A percentile compares a stretch with the other conserved stretches of the same genome.
Conservation (phyloP, 345 rosid species). For the Boechera divaricarpa region DNA sequence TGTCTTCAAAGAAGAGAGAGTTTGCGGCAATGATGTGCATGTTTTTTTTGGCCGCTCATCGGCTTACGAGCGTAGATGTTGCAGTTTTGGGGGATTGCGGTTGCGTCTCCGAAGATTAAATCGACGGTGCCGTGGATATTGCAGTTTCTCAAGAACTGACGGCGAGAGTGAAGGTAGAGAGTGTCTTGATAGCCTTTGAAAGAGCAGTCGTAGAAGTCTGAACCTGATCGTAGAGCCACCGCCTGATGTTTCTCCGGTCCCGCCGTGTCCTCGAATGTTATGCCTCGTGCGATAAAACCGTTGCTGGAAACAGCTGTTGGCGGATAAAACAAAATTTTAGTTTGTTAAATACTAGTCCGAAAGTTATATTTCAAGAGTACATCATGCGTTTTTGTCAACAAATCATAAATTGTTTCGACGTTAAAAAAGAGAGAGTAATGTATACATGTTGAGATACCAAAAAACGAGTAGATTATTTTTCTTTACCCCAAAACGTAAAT, state of each 20-base stretch:
- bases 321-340: background rate
- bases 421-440: too few species aligned
- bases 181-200: conserved; percentile 96
- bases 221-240: conserved; percentile 82
- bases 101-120: conserved; percentile 83
- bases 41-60: conserved; percentile 51
- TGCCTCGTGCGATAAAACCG: conserved; percentile 77
- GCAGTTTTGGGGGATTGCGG: conserved; percentile 62
- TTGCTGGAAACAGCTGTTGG: conserved; percentile 63
- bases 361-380: background rate
- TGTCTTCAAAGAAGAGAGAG: too few species aligned
- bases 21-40: too few species aligned
- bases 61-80: conserved; percentile 68
- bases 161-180: conserved; percentile 71
- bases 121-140: conserved; percentile 78
- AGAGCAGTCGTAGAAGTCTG: conserved; percentile 81
- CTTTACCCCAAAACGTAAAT: background rate
- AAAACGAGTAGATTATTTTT: background rate
- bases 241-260: conserved; percentile 88
- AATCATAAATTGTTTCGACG: too few species aligned
- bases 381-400: background rate
- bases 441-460: too few species aligned
- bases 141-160: conserved; percentile 86
- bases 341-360: conserved; percentile 9
- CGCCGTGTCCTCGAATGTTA: conserved; percentile 88